These are phyloP conservation scores for Populus trichocarpa DNA, from an alignment of 441 rosid species.

Conservation along the genomic window DNA sequence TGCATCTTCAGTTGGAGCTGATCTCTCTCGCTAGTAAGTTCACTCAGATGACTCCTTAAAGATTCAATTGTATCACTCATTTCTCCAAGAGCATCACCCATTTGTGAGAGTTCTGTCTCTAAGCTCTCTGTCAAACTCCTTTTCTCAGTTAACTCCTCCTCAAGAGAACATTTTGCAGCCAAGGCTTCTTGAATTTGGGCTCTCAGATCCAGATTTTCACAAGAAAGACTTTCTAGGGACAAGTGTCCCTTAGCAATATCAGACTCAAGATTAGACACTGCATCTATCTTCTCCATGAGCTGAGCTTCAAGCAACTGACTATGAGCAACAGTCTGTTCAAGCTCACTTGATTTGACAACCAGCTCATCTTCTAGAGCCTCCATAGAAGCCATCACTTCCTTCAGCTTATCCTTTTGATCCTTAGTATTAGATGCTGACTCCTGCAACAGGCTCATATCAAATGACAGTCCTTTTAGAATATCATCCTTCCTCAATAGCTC, in stretches of 20 bases:
- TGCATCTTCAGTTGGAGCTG: conserved; percentile 56
- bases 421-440: conserved; percentile 83
- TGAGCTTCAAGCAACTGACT: conserved; percentile 59
- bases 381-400: conserved; percentile 57
- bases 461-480: conserved; percentile 70
- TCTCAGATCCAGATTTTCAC: conserved; percentile 51
- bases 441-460: conserved; percentile 89
- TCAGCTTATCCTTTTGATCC: conserved; percentile 76
- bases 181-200: conserved; percentile 29
- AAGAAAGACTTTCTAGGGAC: conserved; percentile 31
- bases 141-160: conserved; percentile 60
- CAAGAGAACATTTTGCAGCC: conserved; percentile 47
- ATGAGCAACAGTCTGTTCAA: conserved; percentile 52
- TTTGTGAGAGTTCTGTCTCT: conserved; percentile 71
- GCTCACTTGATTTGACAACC: conserved; percentile 53
- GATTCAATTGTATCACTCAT: conserved; percentile 59
- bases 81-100: conserved; percentile 58
- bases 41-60: conserved; percentile 48
- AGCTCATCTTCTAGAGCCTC: conserved; percentile 79
- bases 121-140: conserved; percentile 56
- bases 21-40: conserved; percentile 59
- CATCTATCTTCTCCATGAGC: conserved; percentile 63
- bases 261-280: conserved; percentile 48
- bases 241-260: conserved; percentile 41
- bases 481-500: conserved; percentile 88